Percentiles rank a stretch among this genome's conserved stretches.
These are phyloP conservation scores for Asterophora parasitica DNA, from an alignment of 768 basidiomycete genomes.

Conservation along the genomic window DNA sequence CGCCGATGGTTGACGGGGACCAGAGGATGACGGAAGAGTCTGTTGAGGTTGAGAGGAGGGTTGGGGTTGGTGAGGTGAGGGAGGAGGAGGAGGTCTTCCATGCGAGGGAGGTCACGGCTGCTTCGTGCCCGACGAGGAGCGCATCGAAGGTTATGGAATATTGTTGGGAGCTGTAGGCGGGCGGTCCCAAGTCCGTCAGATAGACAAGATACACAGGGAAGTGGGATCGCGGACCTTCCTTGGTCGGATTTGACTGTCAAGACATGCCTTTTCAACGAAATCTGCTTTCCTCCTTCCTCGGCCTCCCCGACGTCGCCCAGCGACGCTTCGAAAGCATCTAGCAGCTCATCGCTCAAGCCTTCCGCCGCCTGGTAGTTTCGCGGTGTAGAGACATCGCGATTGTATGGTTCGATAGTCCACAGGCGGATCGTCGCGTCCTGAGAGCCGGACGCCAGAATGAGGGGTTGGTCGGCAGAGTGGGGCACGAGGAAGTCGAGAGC, in stretches of 20 bases:
- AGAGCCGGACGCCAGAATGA: conserved; percentile 87
- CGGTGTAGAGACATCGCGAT: conserved; percentile 22
- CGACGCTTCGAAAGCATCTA: conserved; percentile 86
- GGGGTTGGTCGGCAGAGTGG: conserved; percentile 29
- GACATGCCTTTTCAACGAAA: conserved; percentile 85
- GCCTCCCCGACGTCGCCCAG: conserved; percentile 64
- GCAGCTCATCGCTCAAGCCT: conserved; percentile 60
- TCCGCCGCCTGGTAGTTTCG: conserved; percentile 18
- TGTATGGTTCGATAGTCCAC: conserved; percentile 73
- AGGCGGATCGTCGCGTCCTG: conserved; percentile 93
- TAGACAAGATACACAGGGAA: neutral
- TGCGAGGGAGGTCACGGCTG: conserved; percentile 80
- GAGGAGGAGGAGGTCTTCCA: conserved; percentile 54
- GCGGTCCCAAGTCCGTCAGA: conserved; percentile 7
- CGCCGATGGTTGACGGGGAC: conserved; percentile 63
- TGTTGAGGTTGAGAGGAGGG: conserved; percentile 86
- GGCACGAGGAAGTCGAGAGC: conserved; percentile 62
- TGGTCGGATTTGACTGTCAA: conserved; percentile 53
- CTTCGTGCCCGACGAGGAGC: conserved; percentile 93
- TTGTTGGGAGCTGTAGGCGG: conserved; percentile 30
- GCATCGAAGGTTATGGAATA: conserved; percentile 91
- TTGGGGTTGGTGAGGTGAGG: conserved; percentile 30
- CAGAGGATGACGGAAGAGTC: conserved; percentile 96
- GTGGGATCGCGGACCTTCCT: conserved; percentile 29
- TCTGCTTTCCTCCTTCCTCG: conserved; percentile 79